These are phyloP conservation scores for Castanea sativa DNA, from an alignment of 306 rosid genomes.

Conservation along the genomic window DNA sequence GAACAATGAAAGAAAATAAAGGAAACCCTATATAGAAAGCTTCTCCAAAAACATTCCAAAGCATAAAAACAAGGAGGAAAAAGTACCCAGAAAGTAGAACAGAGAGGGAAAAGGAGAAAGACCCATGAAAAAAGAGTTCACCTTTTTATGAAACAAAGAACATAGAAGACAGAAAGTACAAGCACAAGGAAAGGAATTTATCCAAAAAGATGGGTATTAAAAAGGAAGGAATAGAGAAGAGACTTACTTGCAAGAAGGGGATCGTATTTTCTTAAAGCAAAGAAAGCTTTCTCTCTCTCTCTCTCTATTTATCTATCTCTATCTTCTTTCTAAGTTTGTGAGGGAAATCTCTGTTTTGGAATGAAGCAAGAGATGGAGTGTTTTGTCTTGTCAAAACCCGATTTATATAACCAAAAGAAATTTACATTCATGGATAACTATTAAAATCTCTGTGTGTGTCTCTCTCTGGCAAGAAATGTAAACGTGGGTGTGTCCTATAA, in stretches of 20 bases:
- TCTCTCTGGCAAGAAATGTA: slow-evolving; percentile 1
- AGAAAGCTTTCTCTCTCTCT: slow-evolving; percentile 34
- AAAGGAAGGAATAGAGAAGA: slow-evolving; percentile 25
- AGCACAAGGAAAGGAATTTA: slow-evolving; percentile 16
- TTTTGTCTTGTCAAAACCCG: slow-evolving; percentile 20
- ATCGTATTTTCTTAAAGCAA: slow-evolving; percentile 61
- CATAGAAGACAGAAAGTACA: slow-evolving; percentile 23
- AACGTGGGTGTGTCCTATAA: not conserved
- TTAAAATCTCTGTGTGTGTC: slow-evolving; percentile 6
- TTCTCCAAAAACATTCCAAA: slow-evolving; percentile 18
- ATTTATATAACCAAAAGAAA: slow-evolving; percentile 8
- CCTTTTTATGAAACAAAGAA: slow-evolving; percentile 29
- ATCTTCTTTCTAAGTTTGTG: not conserved
- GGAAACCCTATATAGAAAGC: slow-evolving; percentile 18
- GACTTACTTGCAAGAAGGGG: slow-evolving; percentile 72
- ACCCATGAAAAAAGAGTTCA: slow-evolving; percentile 41
- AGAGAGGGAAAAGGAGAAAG: slow-evolving; percentile 25
- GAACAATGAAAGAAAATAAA: slow-evolving; percentile 17
- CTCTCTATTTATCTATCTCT: not conserved
- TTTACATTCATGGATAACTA: slow-evolving; percentile 7
- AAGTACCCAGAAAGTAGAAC: slow-evolving; percentile 35
- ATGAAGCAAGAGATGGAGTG: slow-evolving; percentile 81
- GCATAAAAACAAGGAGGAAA: slow-evolving; percentile 17
- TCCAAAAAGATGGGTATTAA: not conserved
- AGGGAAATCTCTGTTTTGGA: slow-evolving; percentile 41